Evolutionary conservation across 2,329 filamentous ascomycete genomes (phyloP).

Genomic region (Microsporum canis): DNA sequence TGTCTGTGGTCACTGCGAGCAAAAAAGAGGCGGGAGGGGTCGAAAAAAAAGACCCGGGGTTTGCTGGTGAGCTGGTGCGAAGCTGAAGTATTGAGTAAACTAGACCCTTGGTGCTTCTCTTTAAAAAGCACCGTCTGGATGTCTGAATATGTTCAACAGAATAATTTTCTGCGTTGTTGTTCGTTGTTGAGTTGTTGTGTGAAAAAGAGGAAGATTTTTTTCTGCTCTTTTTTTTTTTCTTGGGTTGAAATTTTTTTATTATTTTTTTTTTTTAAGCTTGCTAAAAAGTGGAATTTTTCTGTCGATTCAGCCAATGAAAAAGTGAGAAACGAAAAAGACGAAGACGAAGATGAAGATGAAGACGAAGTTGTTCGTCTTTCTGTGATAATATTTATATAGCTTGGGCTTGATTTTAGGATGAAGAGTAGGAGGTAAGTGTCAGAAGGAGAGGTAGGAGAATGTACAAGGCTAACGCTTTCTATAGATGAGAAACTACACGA

Average conservation of each 20-base stretch:
- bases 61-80: neutral
- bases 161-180: neutral
- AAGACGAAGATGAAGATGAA: neutral
- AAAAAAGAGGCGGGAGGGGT: constrained; percentile 9
- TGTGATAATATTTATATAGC: no score
- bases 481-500: neutral
- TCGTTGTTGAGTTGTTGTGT: constrained; percentile 7
- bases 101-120: constrained; percentile 8
- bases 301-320: constrained; percentile 1
- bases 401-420: no score
- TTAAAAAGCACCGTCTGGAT: constrained; percentile 7
- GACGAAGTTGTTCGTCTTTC: neutral
- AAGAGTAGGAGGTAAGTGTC: no score
- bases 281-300: neutral
- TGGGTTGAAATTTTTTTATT: neutral
- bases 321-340: neutral
- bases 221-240: neutral
- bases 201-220: constrained; percentile 10
- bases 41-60: neutral
- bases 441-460: no score
- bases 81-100: neutral
- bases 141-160: neutral
- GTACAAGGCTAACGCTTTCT: neutral
- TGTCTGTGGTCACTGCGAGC: constrained; percentile 50
- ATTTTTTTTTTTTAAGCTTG: neutral